Evolutionary conservation across 305 asterid species (phyloP), one percentile per base, ranked within the genome.

Genomic region (Ajuga reptans): DNA sequence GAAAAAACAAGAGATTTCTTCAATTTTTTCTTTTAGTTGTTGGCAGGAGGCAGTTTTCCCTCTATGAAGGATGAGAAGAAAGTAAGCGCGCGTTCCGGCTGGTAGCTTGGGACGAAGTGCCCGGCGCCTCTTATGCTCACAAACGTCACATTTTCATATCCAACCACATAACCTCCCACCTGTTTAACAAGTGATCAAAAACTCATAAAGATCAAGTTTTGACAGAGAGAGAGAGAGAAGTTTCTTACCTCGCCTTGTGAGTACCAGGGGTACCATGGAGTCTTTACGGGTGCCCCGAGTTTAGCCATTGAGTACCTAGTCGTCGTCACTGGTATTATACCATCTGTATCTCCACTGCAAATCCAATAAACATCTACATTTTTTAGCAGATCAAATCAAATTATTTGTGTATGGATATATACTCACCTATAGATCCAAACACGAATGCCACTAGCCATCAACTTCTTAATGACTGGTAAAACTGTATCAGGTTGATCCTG

Each of bases 81-180:
- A 3, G 64, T 33, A 11, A 83, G 76, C 0, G 85, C 88, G 1
- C 89, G 85, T 34, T 72, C 79, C 0, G 93, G 91, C 69, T 86
- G 96, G 80, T 80, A 79, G 64, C 91, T 83, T 1, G 96, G 95
- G 1, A 84, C 91, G 15, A 78, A 72, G 75, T 90, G 96, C 2
- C 97, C 97, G 0, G 88, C 83, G 54, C 95, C 96, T 69, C 97
- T 77, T 41, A 91, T 59, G 0, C 82, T 88, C 67, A 78, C 89
- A 31, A 88, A 91, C 4, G 92, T 85, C 71, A 91, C 24, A 17
- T 87, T 86, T 36, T 88, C 77, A 47, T 91, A 91, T 53, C 72
- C 91, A 15, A 83, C 90, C 5, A 64, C 89, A 49, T 81, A 91
- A 3, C 97, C 96, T 62, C 92, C 96, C 56, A 90, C 96, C 95